These are phyloP conservation scores for Xylaria sp. DNA, from an alignment of 495 filamentous ascomycete species.

Conservation along the genomic window DNA sequence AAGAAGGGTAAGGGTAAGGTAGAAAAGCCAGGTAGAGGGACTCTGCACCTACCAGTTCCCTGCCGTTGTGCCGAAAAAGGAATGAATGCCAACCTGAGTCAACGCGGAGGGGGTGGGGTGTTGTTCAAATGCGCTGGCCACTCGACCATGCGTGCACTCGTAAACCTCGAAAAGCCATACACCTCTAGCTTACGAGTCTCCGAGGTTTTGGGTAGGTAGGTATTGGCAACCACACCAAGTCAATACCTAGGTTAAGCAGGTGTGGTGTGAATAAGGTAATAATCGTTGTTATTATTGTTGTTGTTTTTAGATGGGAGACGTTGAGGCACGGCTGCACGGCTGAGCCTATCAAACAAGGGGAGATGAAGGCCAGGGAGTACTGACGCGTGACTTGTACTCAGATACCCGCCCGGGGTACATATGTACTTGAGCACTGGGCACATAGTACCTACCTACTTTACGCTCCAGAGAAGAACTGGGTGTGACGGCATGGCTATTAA, in stretches of 20 bases:
- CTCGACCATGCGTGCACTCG: neutral
- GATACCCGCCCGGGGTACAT: neutral
- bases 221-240: neutral
- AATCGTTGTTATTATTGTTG: neutral
- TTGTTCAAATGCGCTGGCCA: neutral
- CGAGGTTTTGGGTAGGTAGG: no score
- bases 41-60: slow-evolving; percentile 3
- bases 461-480: neutral
- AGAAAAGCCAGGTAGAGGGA: neutral
- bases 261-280: neutral
- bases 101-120: slow-evolving; percentile 8
- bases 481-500: neutral
- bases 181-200: neutral
- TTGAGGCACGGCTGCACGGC: neutral
- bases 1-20: no score
- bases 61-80: slow-evolving; percentile 9
- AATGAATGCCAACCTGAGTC: neutral
- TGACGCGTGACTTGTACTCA: neutral
- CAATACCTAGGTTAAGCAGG: no score
- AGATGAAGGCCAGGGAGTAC: neutral
- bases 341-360: neutral
- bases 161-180: neutral
- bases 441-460: no score
- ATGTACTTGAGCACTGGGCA: neutral
- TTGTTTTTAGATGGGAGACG: neutral